A percentile compares a stretch with the other conserved stretches of the same genome.
Evolutionary conservation across 2,329 filamentous ascomycete genomes (phyloP).

Genomic region (Colletotrichum filicis): DNA sequence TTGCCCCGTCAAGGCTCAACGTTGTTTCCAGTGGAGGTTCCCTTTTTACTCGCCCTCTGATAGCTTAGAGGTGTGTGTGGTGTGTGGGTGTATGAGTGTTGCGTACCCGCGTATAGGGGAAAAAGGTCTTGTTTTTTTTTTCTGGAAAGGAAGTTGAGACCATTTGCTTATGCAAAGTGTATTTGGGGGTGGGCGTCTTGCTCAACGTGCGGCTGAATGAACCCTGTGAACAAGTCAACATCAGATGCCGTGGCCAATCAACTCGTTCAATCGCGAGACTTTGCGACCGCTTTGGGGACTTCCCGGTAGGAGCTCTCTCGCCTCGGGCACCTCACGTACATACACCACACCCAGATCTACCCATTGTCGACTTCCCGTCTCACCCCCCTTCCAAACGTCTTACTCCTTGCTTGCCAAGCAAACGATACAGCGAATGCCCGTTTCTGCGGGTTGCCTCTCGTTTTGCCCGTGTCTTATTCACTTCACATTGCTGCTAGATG

Average conservation of each 20-base stretch:
- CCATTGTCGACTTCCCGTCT: background rate
- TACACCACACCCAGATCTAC: background rate
- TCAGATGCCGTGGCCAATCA: slow-evolving; percentile 12
- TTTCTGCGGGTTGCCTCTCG: background rate
- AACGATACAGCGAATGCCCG: background rate
- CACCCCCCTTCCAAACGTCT: background rate
- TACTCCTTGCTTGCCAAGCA: background rate
- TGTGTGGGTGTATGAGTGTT: background rate
- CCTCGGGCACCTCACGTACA: background rate
- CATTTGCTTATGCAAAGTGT: background rate
- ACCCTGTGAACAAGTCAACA: background rate
- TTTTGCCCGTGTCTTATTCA: background rate
- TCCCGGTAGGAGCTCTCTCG: background rate
- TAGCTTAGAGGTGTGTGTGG: background rate
- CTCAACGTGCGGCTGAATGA: slow-evolving; percentile 13
- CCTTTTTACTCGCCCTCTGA: background rate
- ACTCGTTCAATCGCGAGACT: background rate
- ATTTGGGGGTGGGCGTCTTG: background rate
- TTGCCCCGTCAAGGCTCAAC: background rate
- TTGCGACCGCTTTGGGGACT: slow-evolving; percentile 21
- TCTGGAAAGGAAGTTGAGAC: slow-evolving; percentile 10
- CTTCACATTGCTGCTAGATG: background rate
- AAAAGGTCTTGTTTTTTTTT: background rate
- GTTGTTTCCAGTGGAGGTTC: background rate
- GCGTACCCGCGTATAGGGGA: no score